Evolutionary conservation across 2,329 filamentous ascomycete genomes (phyloP).

Genomic region (Cadophora malorum): DNA sequence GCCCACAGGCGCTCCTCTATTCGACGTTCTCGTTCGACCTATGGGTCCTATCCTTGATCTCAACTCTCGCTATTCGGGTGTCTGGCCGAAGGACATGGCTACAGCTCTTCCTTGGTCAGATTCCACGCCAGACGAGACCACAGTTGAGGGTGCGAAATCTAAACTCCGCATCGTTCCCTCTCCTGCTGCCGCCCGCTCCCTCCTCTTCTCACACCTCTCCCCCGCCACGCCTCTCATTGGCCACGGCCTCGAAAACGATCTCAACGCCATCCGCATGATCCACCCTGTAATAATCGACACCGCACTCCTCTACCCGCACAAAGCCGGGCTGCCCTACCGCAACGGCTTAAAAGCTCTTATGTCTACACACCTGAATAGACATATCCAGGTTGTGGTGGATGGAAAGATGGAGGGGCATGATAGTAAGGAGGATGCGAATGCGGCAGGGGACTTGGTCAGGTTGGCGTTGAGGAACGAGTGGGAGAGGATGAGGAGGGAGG

Average conservation of each 20-base stretch:
- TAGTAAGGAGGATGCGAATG: conserved; percentile 87
- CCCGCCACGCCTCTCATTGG: conserved; percentile 86
- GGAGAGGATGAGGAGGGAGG: conserved; percentile 67
- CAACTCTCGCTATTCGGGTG: conserved; percentile 91
- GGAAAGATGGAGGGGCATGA: conserved; percentile 72
- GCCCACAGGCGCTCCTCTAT: conserved; percentile 75
- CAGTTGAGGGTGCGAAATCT: conserved; percentile 43
- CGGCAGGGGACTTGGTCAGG: conserved; percentile 85
- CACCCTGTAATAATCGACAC: conserved; percentile 89
- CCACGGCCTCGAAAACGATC: conserved; percentile 93
- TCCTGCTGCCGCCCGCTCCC: conserved; percentile 73
- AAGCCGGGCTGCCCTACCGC: conserved; percentile 75
- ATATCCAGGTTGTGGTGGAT: conserved; percentile 74
- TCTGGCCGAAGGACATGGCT: conserved; percentile 78
- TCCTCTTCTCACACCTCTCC: conserved; percentile 78
- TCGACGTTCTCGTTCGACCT: conserved; percentile 87
- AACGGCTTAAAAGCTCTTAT: conserved; percentile 79
- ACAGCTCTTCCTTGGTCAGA: conserved; percentile 65
- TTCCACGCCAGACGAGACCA: conserved; percentile 31
- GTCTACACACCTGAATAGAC: conserved; percentile 69
- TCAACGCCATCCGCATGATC: conserved; percentile 83
- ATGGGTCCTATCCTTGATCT: conserved; percentile 85
- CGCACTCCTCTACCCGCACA: conserved; percentile 81
- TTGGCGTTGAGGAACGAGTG: conserved; percentile 74
- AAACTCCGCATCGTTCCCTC: conserved; percentile 76